Conservation (phyloP, 1,284 basidiomycete species). For the Blastosporella zonata region DNA sequence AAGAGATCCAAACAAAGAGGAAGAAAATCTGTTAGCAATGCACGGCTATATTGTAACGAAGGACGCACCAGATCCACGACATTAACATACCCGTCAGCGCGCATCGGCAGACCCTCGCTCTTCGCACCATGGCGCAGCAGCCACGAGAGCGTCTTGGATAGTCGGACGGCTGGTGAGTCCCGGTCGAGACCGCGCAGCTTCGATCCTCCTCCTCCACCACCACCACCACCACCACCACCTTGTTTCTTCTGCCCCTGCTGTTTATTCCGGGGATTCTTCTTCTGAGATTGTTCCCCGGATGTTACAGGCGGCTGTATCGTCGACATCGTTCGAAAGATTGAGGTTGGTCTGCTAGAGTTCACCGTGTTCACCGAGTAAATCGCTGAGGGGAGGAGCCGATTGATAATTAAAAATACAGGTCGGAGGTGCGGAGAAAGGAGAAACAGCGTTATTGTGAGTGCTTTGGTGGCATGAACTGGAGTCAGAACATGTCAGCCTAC, state of each 20-base stretch:
- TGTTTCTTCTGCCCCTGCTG: conserved; percentile 15
- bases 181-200: conserved; percentile 48
- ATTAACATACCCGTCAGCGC: conserved; percentile 77
- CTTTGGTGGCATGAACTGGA: neutral
- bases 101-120: conserved; percentile 70
- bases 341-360: neutral
- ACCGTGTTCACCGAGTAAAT: too few relatives aligned
- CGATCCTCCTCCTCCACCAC: conserved; percentile 11
- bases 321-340: neutral
- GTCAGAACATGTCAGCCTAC: neutral
- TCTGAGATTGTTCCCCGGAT: neutral
- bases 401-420: too few relatives aligned
- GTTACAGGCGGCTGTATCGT: neutral
- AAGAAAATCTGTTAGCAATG: neutral
- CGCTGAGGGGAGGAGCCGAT: too few relatives aligned
- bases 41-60: neutral
- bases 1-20: neutral
- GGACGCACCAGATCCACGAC: conserved; percentile 70
- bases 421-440: too few relatives aligned
- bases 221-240: conserved; percentile 8
- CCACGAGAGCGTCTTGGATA: conserved; percentile 83
- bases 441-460: neutral
- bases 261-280: conserved; percentile 9
- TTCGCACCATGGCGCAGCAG: conserved; percentile 82
- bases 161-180: conserved; percentile 47